A percentile compares a stretch with the other conserved stretches of the same genome.
Conservation (phyloP, 129 eudicot genomes). For the Arctium minus region DNA sequence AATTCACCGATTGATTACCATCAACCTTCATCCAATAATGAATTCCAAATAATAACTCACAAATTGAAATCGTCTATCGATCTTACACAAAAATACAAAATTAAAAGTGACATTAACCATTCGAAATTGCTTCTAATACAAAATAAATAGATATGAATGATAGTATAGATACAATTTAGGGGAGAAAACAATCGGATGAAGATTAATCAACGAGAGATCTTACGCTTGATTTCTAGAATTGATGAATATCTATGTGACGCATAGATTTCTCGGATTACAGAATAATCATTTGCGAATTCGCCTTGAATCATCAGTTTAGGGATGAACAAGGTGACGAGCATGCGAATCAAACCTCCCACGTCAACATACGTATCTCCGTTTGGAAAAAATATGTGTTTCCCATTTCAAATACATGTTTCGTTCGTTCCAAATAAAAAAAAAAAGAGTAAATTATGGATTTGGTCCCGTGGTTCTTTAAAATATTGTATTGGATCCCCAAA, state of each 20-base stretch:
- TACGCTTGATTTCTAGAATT: neutral
- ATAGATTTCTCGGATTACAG: neutral
- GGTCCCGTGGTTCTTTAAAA: no score
- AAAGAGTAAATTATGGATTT: no score
- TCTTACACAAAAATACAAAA: neutral
- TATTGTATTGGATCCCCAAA: no score
- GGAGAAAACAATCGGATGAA: neutral
- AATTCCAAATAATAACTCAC: neutral
- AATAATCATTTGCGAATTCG: neutral
- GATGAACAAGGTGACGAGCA: conserved; percentile 15
- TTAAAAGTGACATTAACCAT: neutral
- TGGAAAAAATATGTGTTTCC: neutral
- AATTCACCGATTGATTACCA: neutral
- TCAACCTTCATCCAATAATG: neutral
- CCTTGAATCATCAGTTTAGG: neutral
- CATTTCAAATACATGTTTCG: neutral
- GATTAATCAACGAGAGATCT: neutral
- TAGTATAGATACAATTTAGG: neutral
- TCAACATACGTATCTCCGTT: neutral
- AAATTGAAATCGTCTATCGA: neutral
- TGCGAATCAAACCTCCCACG: neutral
- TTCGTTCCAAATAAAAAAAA: neutral
- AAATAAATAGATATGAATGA: neutral
- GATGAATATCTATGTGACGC: neutral
- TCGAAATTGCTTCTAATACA: neutral